A percentile compares a stretch with the other conserved stretches of the same genome.
phyloP scores from a whole-genome alignment of 352 stramenopile species.

The Elongisporangium senticosum region DNA sequence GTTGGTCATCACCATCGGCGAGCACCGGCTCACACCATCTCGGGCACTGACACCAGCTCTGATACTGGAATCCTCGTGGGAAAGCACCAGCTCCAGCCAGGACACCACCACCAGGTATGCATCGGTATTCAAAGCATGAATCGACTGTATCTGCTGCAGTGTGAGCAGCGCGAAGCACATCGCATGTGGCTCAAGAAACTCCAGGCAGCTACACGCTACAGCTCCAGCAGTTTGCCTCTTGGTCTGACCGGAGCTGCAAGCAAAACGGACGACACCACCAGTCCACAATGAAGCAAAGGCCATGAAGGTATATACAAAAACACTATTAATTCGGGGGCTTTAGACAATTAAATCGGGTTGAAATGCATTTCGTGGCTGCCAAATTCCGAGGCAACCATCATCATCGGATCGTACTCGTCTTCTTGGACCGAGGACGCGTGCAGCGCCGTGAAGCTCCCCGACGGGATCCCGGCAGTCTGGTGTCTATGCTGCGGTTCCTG shows the following conservation, averaged over 20 bases:
- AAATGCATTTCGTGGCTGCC: conserved; percentile 35
- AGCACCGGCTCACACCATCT: conserved; percentile 9
- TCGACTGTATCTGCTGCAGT: conserved; percentile 49
- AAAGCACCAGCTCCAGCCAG: background rate
- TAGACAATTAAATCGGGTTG: conserved; percentile 23
- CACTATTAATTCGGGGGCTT: background rate
- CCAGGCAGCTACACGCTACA: conserved; percentile 36
- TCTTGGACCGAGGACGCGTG: conserved; percentile 16
- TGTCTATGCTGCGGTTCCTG: conserved; percentile 14
- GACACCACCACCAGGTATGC: conserved; percentile 17
- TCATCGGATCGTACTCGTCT: conserved; percentile 41
- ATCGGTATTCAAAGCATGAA: conserved; percentile 37
- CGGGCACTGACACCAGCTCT: background rate
- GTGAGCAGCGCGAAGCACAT: conserved; percentile 34
- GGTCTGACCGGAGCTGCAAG: background rate
- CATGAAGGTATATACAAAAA: background rate
- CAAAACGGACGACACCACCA: background rate
- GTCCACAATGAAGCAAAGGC: background rate
- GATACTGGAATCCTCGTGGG: background rate
- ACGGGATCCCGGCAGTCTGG: conserved; percentile 1
- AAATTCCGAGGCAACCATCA: conserved; percentile 34
- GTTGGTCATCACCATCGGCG: conserved; percentile 7
- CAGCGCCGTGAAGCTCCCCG: conserved; percentile 3
- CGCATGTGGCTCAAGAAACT: conserved; percentile 66
- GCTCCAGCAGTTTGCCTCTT: conserved; percentile 12